These are phyloP conservation scores for Sporisorium sorghi DNA, from an alignment of 1,284 basidiomycete species.

Conservation along the genomic window DNA sequence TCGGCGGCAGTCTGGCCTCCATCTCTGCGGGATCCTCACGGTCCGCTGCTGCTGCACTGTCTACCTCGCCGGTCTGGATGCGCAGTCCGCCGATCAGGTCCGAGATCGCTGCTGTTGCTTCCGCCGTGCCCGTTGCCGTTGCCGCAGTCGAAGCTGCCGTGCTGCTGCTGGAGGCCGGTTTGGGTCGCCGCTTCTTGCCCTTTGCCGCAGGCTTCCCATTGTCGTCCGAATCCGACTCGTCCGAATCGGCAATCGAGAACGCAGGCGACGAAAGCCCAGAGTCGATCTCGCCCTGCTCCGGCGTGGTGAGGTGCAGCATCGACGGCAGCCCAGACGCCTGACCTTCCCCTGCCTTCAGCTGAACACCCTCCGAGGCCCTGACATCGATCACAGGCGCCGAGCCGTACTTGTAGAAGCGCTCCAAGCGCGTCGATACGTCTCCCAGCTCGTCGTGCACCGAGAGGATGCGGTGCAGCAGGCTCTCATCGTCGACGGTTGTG, in stretches of 20 bases:
- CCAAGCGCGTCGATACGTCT: slow-evolving; percentile 40
- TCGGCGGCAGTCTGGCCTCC: slow-evolving; percentile 1
- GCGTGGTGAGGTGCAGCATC: slow-evolving; percentile 21
- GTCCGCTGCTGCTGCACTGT: slow-evolving; percentile 16
- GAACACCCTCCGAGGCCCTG: background rate
- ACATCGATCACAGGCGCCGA: slow-evolving; percentile 18
- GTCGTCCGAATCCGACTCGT: slow-evolving; percentile 45
- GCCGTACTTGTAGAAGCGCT: slow-evolving; percentile 38
- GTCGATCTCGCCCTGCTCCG: slow-evolving; percentile 25
- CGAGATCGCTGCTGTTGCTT: background rate
- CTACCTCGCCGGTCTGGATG: slow-evolving; percentile 3
- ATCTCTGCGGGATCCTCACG: slow-evolving; percentile 19
- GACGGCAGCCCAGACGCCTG: background rate
- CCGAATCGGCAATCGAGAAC: slow-evolving; percentile 60
- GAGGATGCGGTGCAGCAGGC: slow-evolving; percentile 30
- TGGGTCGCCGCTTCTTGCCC: background rate
- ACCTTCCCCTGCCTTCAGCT: background rate
- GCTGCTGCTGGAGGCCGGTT: background rate
- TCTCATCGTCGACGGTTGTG: slow-evolving; percentile 31
- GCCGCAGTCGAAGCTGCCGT: background rate
- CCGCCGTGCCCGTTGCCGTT: background rate
- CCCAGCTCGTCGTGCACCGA: slow-evolving; percentile 57
- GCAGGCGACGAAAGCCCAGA: slow-evolving; percentile 50
- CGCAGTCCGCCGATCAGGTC: slow-evolving; percentile 21
- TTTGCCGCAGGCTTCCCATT: background rate